Percentiles rank a stretch among this genome's conserved stretches.
Evolutionary conservation across 768 basidiomycete genomes (phyloP).

Genomic region (Leucocoprinus birnbaumii): DNA sequence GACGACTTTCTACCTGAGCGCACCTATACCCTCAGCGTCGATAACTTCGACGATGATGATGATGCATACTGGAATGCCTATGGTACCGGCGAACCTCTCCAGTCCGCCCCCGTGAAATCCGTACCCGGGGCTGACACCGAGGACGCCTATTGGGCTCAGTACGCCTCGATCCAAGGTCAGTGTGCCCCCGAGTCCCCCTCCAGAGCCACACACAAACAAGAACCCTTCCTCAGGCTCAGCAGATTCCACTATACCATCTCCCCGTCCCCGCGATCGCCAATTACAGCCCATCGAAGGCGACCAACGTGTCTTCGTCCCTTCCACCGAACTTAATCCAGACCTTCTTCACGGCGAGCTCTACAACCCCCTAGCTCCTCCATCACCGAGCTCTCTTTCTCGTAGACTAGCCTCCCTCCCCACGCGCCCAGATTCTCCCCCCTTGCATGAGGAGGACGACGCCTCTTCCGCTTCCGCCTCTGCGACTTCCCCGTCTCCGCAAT

Average conservation of each 20-base stretch:
- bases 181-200: neutral
- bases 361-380: slow-evolving; percentile 40
- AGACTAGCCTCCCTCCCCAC: slow-evolving; percentile 35
- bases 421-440: slow-evolving; percentile 21
- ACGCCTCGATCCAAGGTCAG: slow-evolving; percentile 67
- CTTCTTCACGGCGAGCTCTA: slow-evolving; percentile 25
- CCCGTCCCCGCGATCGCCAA: slow-evolving; percentile 29
- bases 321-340: slow-evolving; percentile 24
- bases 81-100: slow-evolving; percentile 30
- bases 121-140: slow-evolving; percentile 29
- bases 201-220: slow-evolving; percentile 1
- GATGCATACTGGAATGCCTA: slow-evolving; percentile 71
- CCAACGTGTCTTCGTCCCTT: slow-evolving; percentile 30
- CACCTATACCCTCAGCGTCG: slow-evolving; percentile 17
- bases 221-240: slow-evolving; percentile 49
- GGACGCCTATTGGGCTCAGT: slow-evolving; percentile 79
- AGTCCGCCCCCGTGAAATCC: slow-evolving; percentile 13
- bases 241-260: slow-evolving; percentile 67
- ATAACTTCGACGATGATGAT: slow-evolving; percentile 38
- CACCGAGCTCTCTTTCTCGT: slow-evolving; percentile 35
- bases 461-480: slow-evolving; percentile 19
- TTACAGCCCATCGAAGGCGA: slow-evolving; percentile 15
- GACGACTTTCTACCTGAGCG: slow-evolving; percentile 32
- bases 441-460: slow-evolving; percentile 21
- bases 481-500: slow-evolving; percentile 10